Evolutionary conservation across 2,329 filamentous ascomycete species (phyloP), one percentile per base, ranked within the genome.

Genomic region (Alternaria ventricosa): DNA sequence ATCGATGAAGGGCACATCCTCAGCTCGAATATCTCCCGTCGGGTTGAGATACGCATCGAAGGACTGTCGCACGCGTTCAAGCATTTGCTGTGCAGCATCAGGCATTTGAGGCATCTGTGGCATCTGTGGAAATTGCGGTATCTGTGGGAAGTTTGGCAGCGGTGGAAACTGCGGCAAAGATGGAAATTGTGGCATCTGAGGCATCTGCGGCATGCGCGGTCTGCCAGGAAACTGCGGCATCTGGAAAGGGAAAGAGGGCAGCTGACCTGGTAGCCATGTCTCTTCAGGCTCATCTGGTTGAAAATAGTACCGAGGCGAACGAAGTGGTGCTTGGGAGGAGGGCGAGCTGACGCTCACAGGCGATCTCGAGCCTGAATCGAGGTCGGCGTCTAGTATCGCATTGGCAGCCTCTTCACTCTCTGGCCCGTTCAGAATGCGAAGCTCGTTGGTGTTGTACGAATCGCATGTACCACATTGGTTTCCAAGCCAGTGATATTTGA

Each of bases 401-500:
- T 79, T 77, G 49, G 77, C 77, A 25, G 71, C 66, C 53, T 78
- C 65, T 60, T 79, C 75, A 63, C 77, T 78, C 45, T 80, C 75
- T 12, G 76, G 75, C 2, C 75, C 79, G 30, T 80, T 81, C 13
- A 84, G 72, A 0, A 83, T 80, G 0, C 82, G 80, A 56, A 84
- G 75, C 65, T 85, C 83, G 54, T 82, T 84, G 10, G 84, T 86
- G 64, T 86, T 86, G 78, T 85, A 86, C 18, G 83, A 83, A 61
- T 85, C 84, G 72, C 84, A 89, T 71, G 86, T 80, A 51, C 84
- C 89, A 77, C 96, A 99, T 80, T 97, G 97, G 49, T 97, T 84
- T 0, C 96, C 96, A 5, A 98, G 84, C 93, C 96, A 99, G 80
- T 99, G 96, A 77, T 96, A 99, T 28, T 88, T 87, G 22, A 96